These are phyloP conservation scores for Hyphopichia fennica DNA, from an alignment of 1,139 yeast species.

Conservation along the genomic window DNA sequence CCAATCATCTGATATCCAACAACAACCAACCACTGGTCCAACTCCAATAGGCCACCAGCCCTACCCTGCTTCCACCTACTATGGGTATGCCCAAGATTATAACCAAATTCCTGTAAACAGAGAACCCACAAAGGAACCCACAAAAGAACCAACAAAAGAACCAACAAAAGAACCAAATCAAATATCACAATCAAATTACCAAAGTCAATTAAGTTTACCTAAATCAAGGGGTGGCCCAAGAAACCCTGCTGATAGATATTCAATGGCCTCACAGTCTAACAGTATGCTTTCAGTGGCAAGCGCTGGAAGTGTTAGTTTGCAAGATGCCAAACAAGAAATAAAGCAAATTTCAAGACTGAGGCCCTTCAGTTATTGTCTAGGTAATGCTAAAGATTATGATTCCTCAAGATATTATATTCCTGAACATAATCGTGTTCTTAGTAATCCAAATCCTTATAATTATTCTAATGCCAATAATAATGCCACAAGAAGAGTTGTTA, in stretches of 20 bases:
- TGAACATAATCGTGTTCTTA: background rate
- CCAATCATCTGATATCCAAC: too few species aligned
- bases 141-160: too few species aligned
- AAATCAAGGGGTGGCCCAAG: background rate
- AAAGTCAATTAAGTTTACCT: background rate
- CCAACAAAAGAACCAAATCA: too few species aligned
- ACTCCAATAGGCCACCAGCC: too few species aligned
- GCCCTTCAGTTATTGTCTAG: conserved; percentile 36
- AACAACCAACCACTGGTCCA: too few species aligned
- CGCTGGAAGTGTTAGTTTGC: conserved; percentile 9
- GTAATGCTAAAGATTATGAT: conserved; percentile 31
- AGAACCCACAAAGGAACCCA: too few species aligned
- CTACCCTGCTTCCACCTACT: too few species aligned
- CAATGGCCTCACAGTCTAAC: conserved; percentile 1
- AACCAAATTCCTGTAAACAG: too few species aligned
- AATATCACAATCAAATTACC: too few species aligned
- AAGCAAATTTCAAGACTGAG: conserved; percentile 24
- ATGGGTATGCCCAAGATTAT: too few species aligned
- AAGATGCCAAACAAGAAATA: conserved; percentile 18
- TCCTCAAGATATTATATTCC: conserved; percentile 29
- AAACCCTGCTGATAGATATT: background rate
- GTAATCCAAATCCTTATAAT: background rate
- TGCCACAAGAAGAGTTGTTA: background rate
- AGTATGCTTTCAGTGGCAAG: conserved; percentile 1
- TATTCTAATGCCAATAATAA: background rate